Conservation (phyloP, 495 filamentous ascomycete genomes). For the Aspergillus bridgeri region DNA sequence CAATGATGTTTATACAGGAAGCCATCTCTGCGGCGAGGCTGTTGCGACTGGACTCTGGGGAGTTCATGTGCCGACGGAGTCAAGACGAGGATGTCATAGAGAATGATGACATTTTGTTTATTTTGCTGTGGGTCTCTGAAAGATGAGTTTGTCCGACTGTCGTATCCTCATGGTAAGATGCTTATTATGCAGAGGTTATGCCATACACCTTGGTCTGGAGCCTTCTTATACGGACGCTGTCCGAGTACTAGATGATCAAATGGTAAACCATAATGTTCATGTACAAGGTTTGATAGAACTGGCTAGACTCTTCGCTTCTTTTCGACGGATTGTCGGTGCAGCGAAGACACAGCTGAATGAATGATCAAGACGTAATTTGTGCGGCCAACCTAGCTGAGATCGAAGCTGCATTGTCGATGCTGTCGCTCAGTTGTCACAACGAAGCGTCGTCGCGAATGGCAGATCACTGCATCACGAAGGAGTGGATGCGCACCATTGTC, state of each 20-base stretch:
- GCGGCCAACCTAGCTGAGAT: constrained; percentile 16
- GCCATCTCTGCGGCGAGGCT: constrained; percentile 24
- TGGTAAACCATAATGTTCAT: constrained; percentile 13
- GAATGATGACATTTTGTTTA: constrained; percentile 26
- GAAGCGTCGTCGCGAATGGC: constrained; percentile 21
- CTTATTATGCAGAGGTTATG: constrained; percentile 23
- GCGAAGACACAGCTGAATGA: neutral
- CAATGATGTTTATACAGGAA: constrained; percentile 34
- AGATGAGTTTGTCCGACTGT: constrained; percentile 15
- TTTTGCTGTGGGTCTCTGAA: constrained; percentile 32
- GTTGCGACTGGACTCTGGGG: constrained; percentile 21
- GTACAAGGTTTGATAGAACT: constrained; percentile 27
- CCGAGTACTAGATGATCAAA: constrained; percentile 1
- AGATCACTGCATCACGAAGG: constrained; percentile 30
- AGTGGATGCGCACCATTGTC: constrained; percentile 74
- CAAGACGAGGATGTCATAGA: constrained; percentile 15
- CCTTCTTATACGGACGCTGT: constrained; percentile 24
- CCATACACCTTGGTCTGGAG: constrained; percentile 28
- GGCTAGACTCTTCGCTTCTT: constrained; percentile 25
- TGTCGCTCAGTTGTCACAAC: constrained; percentile 12
- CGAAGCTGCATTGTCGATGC: constrained; percentile 19
- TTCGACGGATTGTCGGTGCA: constrained; percentile 21
- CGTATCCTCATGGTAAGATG: neutral
- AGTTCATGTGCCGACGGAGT: neutral
- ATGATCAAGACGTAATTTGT: neutral